These are phyloP conservation scores for Choiromyces venosus DNA, from an alignment of 495 filamentous ascomycete genomes.

Conservation along the genomic window DNA sequence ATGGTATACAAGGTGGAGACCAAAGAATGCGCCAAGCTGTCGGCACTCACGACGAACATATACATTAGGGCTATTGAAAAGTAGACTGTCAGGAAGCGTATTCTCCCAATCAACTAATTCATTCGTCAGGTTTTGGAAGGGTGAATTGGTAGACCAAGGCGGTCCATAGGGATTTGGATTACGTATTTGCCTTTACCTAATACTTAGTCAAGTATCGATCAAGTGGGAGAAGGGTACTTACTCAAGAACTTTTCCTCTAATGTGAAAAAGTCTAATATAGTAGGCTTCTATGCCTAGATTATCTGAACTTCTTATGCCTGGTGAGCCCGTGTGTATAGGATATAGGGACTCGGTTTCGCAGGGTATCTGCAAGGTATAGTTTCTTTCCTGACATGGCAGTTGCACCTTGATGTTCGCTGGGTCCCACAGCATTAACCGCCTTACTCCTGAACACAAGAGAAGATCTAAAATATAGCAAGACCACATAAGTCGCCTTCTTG, in stretches of 20 bases:
- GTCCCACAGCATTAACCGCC: not conserved
- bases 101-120: not conserved
- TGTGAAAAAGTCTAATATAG: not conserved
- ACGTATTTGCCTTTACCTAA: not conserved
- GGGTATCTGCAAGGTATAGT: not conserved
- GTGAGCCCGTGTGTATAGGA: not conserved
- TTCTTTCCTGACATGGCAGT: not conserved
- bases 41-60: not conserved
- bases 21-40: not conserved
- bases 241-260: not conserved
- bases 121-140: not conserved
- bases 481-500: conserved; percentile 2
- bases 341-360: not conserved
- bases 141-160: not conserved
- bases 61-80: not conserved
- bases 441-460: not conserved
- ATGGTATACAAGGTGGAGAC: conserved; percentile 1
- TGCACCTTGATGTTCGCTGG: not conserved
- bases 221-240: not conserved
- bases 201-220: not conserved
- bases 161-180: not conserved
- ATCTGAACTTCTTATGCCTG: not conserved
- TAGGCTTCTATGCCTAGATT: not conserved
- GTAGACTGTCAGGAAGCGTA: not conserved
- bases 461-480: not conserved